Evolutionary conservation across 345 rosid genomes (phyloP).

Genomic region (Hypericum perforatum): DNA sequence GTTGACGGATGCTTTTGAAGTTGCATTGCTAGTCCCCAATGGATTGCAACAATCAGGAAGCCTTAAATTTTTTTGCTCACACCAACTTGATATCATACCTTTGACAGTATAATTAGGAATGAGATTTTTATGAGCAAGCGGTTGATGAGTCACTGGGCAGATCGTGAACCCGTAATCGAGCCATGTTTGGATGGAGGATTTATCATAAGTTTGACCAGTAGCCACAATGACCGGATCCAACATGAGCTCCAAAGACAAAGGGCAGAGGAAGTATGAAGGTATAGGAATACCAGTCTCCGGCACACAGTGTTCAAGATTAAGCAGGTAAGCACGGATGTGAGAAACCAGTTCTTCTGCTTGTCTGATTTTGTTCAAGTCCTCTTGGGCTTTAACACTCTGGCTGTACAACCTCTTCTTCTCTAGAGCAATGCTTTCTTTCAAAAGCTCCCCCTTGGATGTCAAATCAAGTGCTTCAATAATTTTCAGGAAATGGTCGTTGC

Average conservation of each 20-base stretch:
- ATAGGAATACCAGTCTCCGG: constrained; percentile 43
- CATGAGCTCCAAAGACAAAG: constrained; percentile 86
- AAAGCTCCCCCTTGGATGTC: constrained; percentile 52
- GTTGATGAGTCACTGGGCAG: constrained; percentile 79
- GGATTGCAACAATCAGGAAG: constrained; percentile 43
- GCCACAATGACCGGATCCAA: constrained; percentile 86
- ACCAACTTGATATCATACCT: constrained; percentile 83
- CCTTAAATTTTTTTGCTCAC: constrained; percentile 48
- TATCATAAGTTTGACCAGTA: constrained; percentile 92
- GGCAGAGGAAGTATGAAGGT: constrained; percentile 79
- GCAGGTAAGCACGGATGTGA: constrained; percentile 57
- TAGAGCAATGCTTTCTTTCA: constrained; percentile 71
- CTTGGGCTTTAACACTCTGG: constrained; percentile 26
- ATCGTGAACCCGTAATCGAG: constrained; percentile 61
- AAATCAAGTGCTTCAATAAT: constrained; percentile 49
- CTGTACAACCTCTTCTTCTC: constrained; percentile 60
- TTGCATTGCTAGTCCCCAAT: constrained; percentile 43
- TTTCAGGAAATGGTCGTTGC: constrained; percentile 35
- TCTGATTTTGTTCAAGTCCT: constrained; percentile 30
- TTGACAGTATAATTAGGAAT: constrained; percentile 88
- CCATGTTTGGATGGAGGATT: constrained; percentile 82
- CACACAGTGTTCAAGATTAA: constrained; percentile 43
- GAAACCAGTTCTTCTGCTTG: constrained; percentile 46
- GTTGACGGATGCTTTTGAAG: constrained; percentile 50
- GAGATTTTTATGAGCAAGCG: constrained; percentile 58